phyloP scores from a whole-genome alignment of 176 grass and related monocot species.

The Raddia distichophylla region DNA sequence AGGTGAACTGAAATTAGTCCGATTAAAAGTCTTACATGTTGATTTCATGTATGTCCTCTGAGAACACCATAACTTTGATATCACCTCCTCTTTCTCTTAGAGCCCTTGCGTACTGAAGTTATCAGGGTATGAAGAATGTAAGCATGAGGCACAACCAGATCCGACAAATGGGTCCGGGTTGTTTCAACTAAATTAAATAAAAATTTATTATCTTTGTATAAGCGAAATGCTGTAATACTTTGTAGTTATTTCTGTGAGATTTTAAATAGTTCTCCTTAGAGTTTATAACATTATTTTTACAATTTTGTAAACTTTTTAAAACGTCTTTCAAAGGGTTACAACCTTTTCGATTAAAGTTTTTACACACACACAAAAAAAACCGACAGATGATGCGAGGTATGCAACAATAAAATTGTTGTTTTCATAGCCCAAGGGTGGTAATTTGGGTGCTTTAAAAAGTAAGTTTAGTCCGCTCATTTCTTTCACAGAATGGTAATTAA shows the following conservation, averaged over 20 bases:
- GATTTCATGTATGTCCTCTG: constrained; percentile 66
- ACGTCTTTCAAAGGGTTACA: too few relatives aligned
- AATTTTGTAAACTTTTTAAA: too few relatives aligned
- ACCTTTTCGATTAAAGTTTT: too few relatives aligned
- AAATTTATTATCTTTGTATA: too few relatives aligned
- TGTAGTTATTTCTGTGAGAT: too few relatives aligned
- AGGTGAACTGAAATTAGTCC: background rate
- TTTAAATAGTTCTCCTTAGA: too few relatives aligned
- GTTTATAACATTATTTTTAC: too few relatives aligned
- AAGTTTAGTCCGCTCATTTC: background rate
- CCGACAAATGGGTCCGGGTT: background rate
- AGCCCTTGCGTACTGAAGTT: constrained; percentile 50
- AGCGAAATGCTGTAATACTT: too few relatives aligned
- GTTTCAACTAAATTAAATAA: too few relatives aligned
- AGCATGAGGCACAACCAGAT: background rate
- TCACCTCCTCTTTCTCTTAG: constrained; percentile 50
- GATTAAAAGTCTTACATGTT: constrained; percentile 32
- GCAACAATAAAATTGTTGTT: background rate
- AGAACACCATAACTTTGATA: constrained; percentile 59
- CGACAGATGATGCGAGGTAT: background rate
- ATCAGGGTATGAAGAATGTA: background rate
- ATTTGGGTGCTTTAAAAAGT: background rate
- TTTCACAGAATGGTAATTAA: background rate
- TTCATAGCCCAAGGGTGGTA: background rate
- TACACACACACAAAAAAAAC: too few relatives aligned